These are phyloP conservation scores for Pelagomonas calceolata DNA, from an alignment of 108 stramenopile genomes.

Conservation along the genomic window DNA sequence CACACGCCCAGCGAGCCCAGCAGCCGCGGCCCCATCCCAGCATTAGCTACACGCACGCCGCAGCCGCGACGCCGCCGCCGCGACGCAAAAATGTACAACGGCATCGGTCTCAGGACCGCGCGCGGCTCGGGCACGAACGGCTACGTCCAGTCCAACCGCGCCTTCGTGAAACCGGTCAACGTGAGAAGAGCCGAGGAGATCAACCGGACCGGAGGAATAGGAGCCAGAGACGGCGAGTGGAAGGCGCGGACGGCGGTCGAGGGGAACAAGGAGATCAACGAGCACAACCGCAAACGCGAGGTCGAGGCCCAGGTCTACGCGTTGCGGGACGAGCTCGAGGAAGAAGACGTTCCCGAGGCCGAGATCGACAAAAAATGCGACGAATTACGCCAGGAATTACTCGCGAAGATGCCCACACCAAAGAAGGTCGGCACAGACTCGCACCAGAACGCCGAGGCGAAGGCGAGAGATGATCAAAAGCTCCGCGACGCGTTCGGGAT, in stretches of 20 bases:
- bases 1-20: too few species aligned
- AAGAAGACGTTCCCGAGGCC: not conserved
- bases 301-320: conserved; percentile 6
- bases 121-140: conserved; percentile 25
- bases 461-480: not conserved
- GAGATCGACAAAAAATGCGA: not conserved
- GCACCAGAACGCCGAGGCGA: not conserved
- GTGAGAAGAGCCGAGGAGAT: not conserved
- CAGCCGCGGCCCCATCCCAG: too few species aligned
- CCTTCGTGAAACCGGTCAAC: conserved; percentile 1
- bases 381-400: not conserved
- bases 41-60: too few species aligned
- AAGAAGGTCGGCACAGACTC: not conserved
- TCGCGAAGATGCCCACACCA: not conserved
- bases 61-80: too few species aligned
- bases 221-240: not conserved
- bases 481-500: not conserved
- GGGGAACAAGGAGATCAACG: not conserved
- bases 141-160: conserved; percentile 14
- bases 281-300: conserved; percentile 8
- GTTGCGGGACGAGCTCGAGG: conserved; percentile 1
- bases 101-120: conserved; percentile 19
- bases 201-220: not conserved
- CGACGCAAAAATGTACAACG: conserved; percentile 13
- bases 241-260: not conserved